These are phyloP conservation scores for Sequoia sempervirens DNA, from an alignment of 75 land plant genomes.

Conservation along the genomic window DNA sequence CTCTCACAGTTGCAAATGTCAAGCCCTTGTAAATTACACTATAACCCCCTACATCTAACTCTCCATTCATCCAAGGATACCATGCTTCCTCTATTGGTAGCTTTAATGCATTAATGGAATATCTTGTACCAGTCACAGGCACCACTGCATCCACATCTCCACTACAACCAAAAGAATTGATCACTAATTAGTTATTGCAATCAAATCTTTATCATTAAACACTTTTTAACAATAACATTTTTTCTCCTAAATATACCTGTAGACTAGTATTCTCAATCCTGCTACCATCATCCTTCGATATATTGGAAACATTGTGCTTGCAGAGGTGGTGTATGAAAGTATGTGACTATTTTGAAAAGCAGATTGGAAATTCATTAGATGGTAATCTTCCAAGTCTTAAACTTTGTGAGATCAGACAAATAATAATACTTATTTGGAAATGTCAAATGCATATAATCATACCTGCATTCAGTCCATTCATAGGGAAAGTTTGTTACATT, in stretches of 20 bases:
- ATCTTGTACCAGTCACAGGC: slow-evolving; percentile 20
- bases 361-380: no score
- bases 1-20: slow-evolving; percentile 62
- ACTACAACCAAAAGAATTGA: slow-evolving; percentile 1
- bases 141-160: slow-evolving; percentile 24
- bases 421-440: no score
- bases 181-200: not conserved
- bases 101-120: not conserved
- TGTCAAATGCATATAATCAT: not conserved
- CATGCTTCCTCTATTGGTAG: slow-evolving; percentile 10
- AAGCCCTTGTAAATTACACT: slow-evolving; percentile 38
- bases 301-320: slow-evolving; percentile 23
- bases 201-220: not conserved
- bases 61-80: slow-evolving; percentile 16
- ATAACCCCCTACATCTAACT: slow-evolving; percentile 47
- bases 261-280: slow-evolving; percentile 33
- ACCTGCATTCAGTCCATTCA: slow-evolving; percentile 56
- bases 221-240: not conserved
- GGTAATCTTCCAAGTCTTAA: no score
- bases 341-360: not conserved
- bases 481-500: slow-evolving; percentile 31
- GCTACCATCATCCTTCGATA: slow-evolving; percentile 22
- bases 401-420: no score
- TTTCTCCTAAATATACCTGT: slow-evolving; percentile 21
- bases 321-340: slow-evolving; percentile 11